Base-by-base conservation (phyloP, 257 asterid genomes). In the Vinca minor region DNA sequence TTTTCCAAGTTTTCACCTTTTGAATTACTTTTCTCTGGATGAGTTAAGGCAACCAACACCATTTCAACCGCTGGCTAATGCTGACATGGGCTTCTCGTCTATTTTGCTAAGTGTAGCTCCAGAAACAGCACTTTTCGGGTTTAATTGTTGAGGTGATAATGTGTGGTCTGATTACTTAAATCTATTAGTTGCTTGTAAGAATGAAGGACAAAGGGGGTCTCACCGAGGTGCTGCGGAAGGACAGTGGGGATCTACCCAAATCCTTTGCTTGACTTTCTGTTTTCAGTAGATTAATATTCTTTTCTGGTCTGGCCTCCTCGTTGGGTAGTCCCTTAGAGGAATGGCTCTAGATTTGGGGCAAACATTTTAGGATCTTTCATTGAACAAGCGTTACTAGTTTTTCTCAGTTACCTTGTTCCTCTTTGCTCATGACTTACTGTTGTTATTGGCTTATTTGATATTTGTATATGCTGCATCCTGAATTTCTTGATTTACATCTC, bases 401-500 rank as follows among this genome's bases (percentile, higher is more conserved):
- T 34, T 34, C 7, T 34, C 38, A 4, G 5, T 29, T 56, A 8
- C 42, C 18, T 20, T 59, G 20, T 38, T 59, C 20, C 10, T 59
- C 29, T 59, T 20, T 0, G 23, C 11, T 4, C 29, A 4, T n/a
- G 25, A n/a, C 28, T 11, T 6, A 26, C 20, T 59, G 3, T 25
- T 10, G 2, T 65, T 17, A 12, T 53, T 32, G 11, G 32, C 42
- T 55, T 59, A 15, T 17, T 56, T 12, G 15, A 31, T 26, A 18
- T 54, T n/a, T 38, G 46, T 44, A 60, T 48, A 32, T 25, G n/a
- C 48, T 18, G 55, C 56, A 58, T 71, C 59, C 55, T 74, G 65
- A 46, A 55, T 46, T 42, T 61, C 62, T 54, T 13, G 63, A 49
- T 55, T 66, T 52, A 60, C 44, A 55, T 72, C 75, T 77, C 91